phyloP scores from a whole-genome alignment of 352 stramenopile species.

The Phytopythium kandeliae region DNA sequence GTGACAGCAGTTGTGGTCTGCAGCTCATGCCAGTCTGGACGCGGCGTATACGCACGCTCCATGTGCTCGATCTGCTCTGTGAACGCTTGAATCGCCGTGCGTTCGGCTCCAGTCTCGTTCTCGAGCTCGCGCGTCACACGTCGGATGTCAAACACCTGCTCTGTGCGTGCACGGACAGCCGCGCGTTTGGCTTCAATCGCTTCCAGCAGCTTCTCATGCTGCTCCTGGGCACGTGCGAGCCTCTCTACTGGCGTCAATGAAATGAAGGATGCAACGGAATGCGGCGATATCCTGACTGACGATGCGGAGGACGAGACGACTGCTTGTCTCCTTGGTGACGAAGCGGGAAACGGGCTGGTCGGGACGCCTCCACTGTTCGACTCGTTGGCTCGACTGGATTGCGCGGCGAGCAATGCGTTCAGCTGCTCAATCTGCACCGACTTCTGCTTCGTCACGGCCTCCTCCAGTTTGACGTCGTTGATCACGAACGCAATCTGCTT shows the following conservation, averaged over 20 bases:
- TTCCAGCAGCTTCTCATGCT: constrained; percentile 5
- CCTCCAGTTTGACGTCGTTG: constrained; percentile 48
- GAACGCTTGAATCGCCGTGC: constrained; percentile 17
- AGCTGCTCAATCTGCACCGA: constrained; percentile 44
- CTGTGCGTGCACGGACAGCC: constrained; percentile 30
- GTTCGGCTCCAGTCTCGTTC: constrained; percentile 14
- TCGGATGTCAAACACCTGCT: constrained; percentile 61
- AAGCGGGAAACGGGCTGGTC: background rate
- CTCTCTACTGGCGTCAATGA: background rate
- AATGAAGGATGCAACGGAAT: no score
- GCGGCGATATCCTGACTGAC: background rate
- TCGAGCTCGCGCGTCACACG: constrained; percentile 31
- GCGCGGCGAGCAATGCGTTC: constrained; percentile 4
- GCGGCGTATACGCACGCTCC: constrained; percentile 52
- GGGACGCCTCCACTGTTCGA: background rate
- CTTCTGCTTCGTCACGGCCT: constrained; percentile 44
- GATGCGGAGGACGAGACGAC: constrained; percentile 2
- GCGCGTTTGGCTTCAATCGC: constrained; percentile 5
- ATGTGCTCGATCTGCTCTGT: constrained; percentile 35
- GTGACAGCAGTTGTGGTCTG: constrained; percentile 45
- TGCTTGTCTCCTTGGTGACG: background rate
- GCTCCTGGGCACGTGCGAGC: constrained; percentile 2
- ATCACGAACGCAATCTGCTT: constrained; percentile 39
- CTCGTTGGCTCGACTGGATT: background rate
- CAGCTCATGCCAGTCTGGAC: constrained; percentile 59